Evolutionary conservation across 148 eudicot genomes (phyloP).

Genomic region (Bassia scoparia): DNA sequence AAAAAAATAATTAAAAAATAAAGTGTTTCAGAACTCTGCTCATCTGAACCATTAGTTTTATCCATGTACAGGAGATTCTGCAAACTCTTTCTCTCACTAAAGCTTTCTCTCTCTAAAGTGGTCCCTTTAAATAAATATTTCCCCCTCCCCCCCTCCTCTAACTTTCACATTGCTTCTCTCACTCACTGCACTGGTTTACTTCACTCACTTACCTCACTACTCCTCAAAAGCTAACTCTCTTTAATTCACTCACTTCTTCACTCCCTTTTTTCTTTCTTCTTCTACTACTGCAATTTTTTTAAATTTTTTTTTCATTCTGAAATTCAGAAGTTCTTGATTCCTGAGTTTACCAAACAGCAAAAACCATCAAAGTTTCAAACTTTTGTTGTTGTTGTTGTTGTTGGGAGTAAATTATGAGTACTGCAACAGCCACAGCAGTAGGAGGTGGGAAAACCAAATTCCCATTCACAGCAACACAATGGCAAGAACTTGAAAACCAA

Average conservation of each 20-base stretch:
- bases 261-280: not conserved
- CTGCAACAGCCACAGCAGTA: constrained; percentile 13
- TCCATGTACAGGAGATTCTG: constrained; percentile 82
- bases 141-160: not conserved
- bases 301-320: not conserved
- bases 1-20: not conserved
- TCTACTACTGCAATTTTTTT: not conserved
- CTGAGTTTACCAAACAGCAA: not conserved
- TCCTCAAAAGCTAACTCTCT: constrained; percentile 5
- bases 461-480: constrained; percentile 84
- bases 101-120: constrained; percentile 30
- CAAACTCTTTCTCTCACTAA: constrained; percentile 18
- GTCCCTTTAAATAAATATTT: constrained; percentile 33
- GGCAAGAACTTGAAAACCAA: constrained; percentile 95
- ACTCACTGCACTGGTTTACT: not conserved
- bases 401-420: constrained; percentile 15
- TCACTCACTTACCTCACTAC: not conserved
- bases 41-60: constrained; percentile 72
- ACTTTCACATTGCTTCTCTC: not conserved
- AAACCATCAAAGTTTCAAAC: constrained; percentile 1
- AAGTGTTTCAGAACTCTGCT: constrained; percentile 22
- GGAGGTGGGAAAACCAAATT: constrained; percentile 33
- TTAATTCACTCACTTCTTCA: not conserved
- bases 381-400: not conserved
- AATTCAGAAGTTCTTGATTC: constrained; percentile 4